Base-by-base conservation (phyloP, 1,139 yeast species). In the Zygosaccharomyces pseudobailii region DNA sequence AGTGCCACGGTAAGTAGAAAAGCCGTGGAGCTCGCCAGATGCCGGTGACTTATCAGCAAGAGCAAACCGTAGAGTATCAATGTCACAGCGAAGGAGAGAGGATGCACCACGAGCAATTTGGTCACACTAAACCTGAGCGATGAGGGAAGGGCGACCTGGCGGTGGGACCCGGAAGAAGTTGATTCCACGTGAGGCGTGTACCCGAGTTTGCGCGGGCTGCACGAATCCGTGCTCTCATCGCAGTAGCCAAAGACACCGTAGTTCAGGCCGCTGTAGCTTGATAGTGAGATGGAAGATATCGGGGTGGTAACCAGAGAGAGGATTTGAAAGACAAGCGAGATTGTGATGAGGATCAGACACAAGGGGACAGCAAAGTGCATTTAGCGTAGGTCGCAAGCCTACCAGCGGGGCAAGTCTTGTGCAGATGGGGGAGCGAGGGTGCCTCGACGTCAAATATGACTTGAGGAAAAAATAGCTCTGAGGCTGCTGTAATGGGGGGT, bases 161-260 rank as follows among this genome's bases (percentile, higher is more conserved):
- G 40, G 10, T 9, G 42, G 72, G 21, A 63, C 59, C 13, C 65
- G 56, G 30, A 68, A 66, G 22, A 58, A 58, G 3, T 58, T 52
- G 21, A 60, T 62, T 3, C 58, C 58, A 3, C 60, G 47, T 8
- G 65, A 52, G 53, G 79, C 2, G 41, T 20, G 24, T 38, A 38
- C 3, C 41, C 41, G 20, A 38, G 17, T 28, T 28, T 25, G 7
- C 13, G 7, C n/a, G 33, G 19, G 17, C 34, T 38, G 41, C 41
- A 38, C 23, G 13, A 19, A 23, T 27, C 34, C n/a, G 23, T n/a
- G 19, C n/a, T 7, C 7, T 19, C 9, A 19, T 27, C 23, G 65
- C 97, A 90, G 58, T 80, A 77, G 1, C 97, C 97, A 71, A 88
- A 86, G 1, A 88, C 89, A 0, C 97, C 97, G 65, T 83, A 90